Base-by-base conservation (phyloP, 192 early-diverging fungal genomes). In the Helicostylum pulchrum region DNA sequence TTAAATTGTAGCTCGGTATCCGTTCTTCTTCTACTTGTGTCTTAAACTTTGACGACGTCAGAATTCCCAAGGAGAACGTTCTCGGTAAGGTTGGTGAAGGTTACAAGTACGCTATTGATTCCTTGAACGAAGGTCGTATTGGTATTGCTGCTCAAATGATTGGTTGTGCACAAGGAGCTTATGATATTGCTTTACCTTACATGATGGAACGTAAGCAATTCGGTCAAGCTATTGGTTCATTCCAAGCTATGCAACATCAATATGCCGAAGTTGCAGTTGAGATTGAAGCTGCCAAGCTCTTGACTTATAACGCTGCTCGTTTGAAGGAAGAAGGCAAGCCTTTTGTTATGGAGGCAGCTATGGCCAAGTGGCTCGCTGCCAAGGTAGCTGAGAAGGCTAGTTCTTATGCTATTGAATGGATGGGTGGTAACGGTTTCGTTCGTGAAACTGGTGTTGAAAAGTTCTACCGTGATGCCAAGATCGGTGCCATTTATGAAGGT, bases 241-340 rank as follows among this genome's bases (percentile, higher is more conserved):
- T 97, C 87, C 95, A 84, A 63, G 80, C 78, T 2, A 84, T 81
- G 80, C 83, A 84, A 64, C 76, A 78, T 48, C 83, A 84, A 68
- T 84, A 75, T 62, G 83, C 83, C 50, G 78, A 84, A 86, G 82
- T 96, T 39, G 92, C 94, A 43, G 86, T 85, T 45, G 94, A 98
- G 39, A 93, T 98, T 68, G 96, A 98, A 77, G 94, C 96, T 47
- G 94, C 96, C 5, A 80, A 92, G 19, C 83, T 98, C 58, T 76
- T 98, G 69, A 95, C 93, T 1, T 98, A 96, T 80, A 98, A 98
- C 68, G 96, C 96, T n/a, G 94, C 93, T 6, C 84, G 94, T 47
- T 71, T 95, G 48, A 94, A 94, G 87, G 90, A 98, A 71, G 80
- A 94, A 66, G 91, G 92, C n/a, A 89, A 88, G 75, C 75, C 83